Conservation (phyloP, 2,329 filamentous ascomycete species). For the Colletotrichum endophyticum region DNA sequence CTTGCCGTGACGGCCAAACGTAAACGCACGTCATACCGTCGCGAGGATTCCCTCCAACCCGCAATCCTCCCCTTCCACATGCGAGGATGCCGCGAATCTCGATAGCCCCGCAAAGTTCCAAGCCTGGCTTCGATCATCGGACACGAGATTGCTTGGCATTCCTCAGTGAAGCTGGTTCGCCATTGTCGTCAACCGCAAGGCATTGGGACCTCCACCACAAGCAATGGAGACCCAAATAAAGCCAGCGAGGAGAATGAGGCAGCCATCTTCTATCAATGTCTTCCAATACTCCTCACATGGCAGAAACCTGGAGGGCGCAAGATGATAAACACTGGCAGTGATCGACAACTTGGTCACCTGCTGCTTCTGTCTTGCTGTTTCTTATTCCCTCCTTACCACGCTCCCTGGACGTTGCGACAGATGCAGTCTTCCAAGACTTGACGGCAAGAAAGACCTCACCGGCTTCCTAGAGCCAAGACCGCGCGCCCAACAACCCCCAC, state of each 20-base stretch:
- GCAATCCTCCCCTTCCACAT: background rate
- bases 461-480: background rate
- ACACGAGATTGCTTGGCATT: background rate
- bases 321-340: background rate
- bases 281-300: background rate
- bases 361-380: background rate
- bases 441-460: background rate
- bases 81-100: background rate
- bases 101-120: background rate
- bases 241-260: background rate
- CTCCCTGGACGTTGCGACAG: background rate
- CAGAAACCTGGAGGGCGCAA: background rate
- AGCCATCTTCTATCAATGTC: background rate
- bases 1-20: background rate
- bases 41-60: background rate
- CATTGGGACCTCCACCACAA: background rate
- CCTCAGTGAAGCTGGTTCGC: background rate
- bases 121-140: background rate
- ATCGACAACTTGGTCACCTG: background rate
- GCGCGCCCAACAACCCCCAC: background rate
- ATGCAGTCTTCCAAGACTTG: background rate
- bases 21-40: background rate
- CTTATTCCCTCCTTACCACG: background rate
- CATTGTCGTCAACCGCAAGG: background rate
- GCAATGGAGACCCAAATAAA: background rate